A percentile compares a stretch with the other conserved stretches of the same genome.
phyloP scores from a whole-genome alignment of 176 grass and related monocot species.

The Hyparrhenia diplandra region DNA sequence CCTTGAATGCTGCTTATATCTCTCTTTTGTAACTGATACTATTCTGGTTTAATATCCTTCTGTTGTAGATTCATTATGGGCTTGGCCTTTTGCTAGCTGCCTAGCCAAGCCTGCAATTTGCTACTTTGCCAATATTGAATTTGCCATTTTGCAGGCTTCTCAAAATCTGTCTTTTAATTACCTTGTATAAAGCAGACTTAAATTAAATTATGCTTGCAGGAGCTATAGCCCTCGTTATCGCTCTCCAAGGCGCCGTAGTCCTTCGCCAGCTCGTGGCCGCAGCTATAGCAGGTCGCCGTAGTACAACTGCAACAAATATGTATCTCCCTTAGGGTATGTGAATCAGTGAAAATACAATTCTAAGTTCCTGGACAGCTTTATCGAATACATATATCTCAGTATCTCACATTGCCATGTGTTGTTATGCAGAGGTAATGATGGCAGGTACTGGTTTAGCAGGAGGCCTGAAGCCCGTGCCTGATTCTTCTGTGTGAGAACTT shows the following conservation, averaged over 20 bases:
- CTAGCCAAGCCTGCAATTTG: not conserved
- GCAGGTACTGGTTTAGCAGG: slow-evolving; percentile 54
- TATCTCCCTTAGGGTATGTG: slow-evolving; percentile 62
- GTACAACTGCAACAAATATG: slow-evolving; percentile 25
- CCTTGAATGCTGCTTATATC: not conserved
- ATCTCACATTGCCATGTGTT: not conserved
- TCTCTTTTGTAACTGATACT: not conserved
- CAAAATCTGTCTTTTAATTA: not conserved
- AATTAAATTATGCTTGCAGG: slow-evolving; percentile 41
- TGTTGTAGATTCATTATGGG: not conserved
- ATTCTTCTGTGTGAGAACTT: slow-evolving; percentile 29
- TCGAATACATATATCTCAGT: not conserved
- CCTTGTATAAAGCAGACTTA: not conserved
- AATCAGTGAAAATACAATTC: not conserved
- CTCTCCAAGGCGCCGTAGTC: slow-evolving; percentile 75
- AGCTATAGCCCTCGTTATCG: slow-evolving; percentile 81
- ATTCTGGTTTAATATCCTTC: not conserved
- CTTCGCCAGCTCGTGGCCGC: slow-evolving; percentile 57
- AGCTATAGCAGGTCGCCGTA: slow-evolving; percentile 75
- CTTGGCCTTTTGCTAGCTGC: not conserved
- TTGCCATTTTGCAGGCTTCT: not conserved
- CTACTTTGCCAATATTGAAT: not conserved
- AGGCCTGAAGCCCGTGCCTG: slow-evolving; percentile 17
- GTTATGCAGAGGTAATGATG: slow-evolving; percentile 41
- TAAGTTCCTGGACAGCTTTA: not conserved